A percentile compares a stretch with the other conserved stretches of the same genome.
phyloP scores from a whole-genome alignment of 2,329 filamentous ascomycete species.

The Colletotrichum paranaense region DNA sequence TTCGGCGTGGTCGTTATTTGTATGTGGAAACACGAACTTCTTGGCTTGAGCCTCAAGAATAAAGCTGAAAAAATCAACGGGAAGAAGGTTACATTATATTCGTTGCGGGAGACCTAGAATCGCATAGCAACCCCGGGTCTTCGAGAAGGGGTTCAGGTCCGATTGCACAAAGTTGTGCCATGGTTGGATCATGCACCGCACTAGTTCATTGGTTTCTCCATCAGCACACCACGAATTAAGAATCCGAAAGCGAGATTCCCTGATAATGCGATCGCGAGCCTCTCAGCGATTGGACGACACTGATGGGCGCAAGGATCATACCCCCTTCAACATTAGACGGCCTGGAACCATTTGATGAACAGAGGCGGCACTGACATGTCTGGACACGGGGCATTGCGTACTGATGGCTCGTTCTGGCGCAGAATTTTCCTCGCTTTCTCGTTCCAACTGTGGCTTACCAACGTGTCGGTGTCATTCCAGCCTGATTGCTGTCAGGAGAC shows the following conservation, averaged over 20 bases:
- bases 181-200: neutral
- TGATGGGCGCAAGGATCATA: neutral
- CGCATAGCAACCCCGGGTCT: neutral
- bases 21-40: neutral
- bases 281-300: slow-evolving; percentile 10
- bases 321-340: neutral
- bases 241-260: slow-evolving; percentile 27
- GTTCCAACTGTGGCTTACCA: neutral
- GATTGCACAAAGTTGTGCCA: slow-evolving; percentile 27
- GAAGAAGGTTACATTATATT: slow-evolving; percentile 17
- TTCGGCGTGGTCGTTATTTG: neutral
- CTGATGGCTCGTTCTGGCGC: neutral
- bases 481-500: neutral
- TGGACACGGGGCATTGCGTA: slow-evolving; percentile 2
- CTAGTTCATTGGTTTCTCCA: neutral
- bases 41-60: slow-evolving; percentile 12
- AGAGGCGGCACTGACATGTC: slow-evolving; percentile 5
- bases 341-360: slow-evolving; percentile 10
- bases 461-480: neutral
- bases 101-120: neutral
- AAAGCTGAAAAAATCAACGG: neutral
- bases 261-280: slow-evolving; percentile 9
- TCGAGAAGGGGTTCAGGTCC: neutral
- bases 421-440: slow-evolving; percentile 1
- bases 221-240: neutral